Evolutionary conservation across 2,329 filamentous ascomycete species (phyloP), one percentile per base, ranked within the genome.

Genomic region (Fusarium illudens): DNA sequence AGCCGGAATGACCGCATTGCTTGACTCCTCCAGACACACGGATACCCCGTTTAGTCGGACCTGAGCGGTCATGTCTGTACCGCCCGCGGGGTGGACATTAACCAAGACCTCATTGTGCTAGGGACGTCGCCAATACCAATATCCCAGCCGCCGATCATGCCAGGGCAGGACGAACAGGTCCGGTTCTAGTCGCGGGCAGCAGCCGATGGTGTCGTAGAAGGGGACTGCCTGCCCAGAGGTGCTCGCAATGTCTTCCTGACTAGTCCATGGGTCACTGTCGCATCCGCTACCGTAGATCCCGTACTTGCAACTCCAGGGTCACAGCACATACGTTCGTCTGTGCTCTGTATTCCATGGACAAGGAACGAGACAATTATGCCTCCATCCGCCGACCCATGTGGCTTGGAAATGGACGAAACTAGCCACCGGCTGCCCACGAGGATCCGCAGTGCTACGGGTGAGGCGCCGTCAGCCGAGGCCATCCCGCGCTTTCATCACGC

Each of bases 131-230:
- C 15, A 17, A 57, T 37, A 61, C 42, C 15, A 17, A 57, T 37
- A 61, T 39, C 54, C 58, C 51, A 63, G 64, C 49, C 42, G 66
- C 60, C 68, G 66, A 71, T 71, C 69, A 68, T 70, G 25, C 22
- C 17, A 44, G 59, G 33, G 58, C 55, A 55, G 51, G 33, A 58
- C 34, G 53, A 49, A 46, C 39, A 15, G 19, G 36, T 17, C 39
- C 29, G 29, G 52, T 37, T 27, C 19, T 32, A 42, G 17, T 42
- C 34, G 20, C 33, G 32, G 52, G 44, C 27, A 37, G 60, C 50
- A 39, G 42, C 46, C 27, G 27, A 10, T 55, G 25, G 30, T 25
- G 48, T 44, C 13, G 6, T 15, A 29, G 51, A 54, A 25, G 22
- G 22, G 30, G 36, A 32, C 44, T 56, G n/a, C 20, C 29, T n/a